Evolutionary conservation across 768 basidiomycete genomes (phyloP), one percentile per base, ranked within the genome.

Genomic region (Roridomyces roridus): DNA sequence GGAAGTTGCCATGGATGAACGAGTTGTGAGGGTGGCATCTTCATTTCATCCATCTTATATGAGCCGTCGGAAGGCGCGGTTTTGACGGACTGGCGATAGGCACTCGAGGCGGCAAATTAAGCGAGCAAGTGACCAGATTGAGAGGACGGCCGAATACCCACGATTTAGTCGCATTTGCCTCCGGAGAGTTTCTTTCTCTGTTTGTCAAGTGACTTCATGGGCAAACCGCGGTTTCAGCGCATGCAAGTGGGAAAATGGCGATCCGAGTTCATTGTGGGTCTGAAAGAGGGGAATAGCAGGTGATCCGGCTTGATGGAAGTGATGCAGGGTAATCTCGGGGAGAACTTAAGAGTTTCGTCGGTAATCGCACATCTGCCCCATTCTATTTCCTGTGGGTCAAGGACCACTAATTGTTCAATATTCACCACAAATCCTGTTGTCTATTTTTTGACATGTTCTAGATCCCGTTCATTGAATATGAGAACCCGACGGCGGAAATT

Each of bases 61-160:
- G 68, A 67, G 63, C 63, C 63, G 54, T 43, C 55, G 42, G 46
- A 62, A 68, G 74, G 76, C 78, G 77, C 79, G 78, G 75, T 80
- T 76, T 61, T 67, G 76, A 72, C 79, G 79, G 78, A 74, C 72
- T 69, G 31, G 56, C 45, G 57, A 47, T 59, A 52, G 57, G 51
- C 51, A 58, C 35, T 20, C 55, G 34, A 26, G 46, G 43, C 53
- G 37, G 44, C 48, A 46, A 46, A 55, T 55, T 72, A 71, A 68
- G 65, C 72, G 69, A 77, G 75, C 76, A 77, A 66, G 64, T 63
- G 55, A 37, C 66, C 70, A 70, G 68, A 74, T 72, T 70, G 68
- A 71, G 71, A 67, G 66, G 52, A 50, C 54, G 51, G 31, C 69
- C 57, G 62, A 51, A 64, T 70, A 77, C 78, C 78, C 77, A 77